These are phyloP conservation scores for Carallia brachiata DNA, from an alignment of 345 rosid species.

Conservation along the genomic window DNA sequence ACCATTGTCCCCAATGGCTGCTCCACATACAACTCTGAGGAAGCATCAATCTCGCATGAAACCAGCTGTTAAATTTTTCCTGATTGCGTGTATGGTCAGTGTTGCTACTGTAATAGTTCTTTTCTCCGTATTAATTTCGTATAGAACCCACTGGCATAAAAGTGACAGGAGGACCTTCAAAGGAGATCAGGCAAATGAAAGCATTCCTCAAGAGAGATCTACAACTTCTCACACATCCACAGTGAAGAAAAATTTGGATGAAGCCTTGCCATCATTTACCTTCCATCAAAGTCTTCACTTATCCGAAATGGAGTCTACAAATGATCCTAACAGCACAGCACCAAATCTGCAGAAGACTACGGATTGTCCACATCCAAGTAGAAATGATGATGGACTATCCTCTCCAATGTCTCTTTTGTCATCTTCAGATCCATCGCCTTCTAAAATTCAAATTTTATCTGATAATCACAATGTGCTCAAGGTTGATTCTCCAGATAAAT, in stretches of 20 bases:
- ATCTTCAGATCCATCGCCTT: conserved; percentile 55
- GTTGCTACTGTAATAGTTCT: conserved; percentile 43
- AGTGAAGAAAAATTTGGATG: conserved; percentile 35
- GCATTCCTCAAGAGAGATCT: conserved; percentile 31
- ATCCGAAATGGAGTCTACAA: conserved; percentile 24
- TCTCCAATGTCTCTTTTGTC: conserved; percentile 53
- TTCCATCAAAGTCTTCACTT: conserved; percentile 35
- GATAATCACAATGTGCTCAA: conserved; percentile 37
- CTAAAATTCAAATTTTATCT: conserved; percentile 37
- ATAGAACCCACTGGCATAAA: conserved; percentile 28
- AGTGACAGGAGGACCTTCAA: conserved; percentile 24
- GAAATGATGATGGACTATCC: conserved; percentile 44
- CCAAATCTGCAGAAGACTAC: conserved; percentile 30
- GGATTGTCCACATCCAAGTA: conserved; percentile 26
- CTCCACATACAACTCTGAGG: conserved; percentile 28
- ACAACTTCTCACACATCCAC: conserved; percentile 41
- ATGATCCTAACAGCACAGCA: conserved; percentile 41
- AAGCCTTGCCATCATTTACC: conserved; percentile 43
- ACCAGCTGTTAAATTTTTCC: conserved; percentile 43
- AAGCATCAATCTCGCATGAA: conserved; percentile 37
- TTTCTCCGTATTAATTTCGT: conserved; percentile 40
- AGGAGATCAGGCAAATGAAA: conserved; percentile 33
- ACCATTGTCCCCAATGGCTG: conserved; percentile 36
- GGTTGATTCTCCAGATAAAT: conserved; percentile 59
- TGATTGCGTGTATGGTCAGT: conserved; percentile 62